Base-by-base conservation (phyloP, 148 eudicot genomes). In the Rheum nobile region DNA sequence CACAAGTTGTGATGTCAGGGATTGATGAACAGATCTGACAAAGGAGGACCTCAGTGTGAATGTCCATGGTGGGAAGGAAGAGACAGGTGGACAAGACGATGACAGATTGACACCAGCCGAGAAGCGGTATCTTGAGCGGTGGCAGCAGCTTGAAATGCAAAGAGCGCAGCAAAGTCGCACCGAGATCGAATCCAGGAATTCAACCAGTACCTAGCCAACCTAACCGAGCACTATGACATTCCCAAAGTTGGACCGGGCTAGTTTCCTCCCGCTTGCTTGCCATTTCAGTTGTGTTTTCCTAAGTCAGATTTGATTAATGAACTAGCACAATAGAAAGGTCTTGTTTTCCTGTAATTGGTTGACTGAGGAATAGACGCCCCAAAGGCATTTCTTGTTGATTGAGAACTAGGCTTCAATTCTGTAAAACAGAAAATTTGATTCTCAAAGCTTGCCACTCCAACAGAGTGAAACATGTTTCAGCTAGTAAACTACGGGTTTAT, bases 191-290 rank as follows among this genome's bases (percentile, higher is more conserved):
- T 94, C 79, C 71, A 88, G 52, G 90, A 88, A 12, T 91, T 91
- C 81, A 94, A 94, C 63, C 88, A 84, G 76, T 89, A 87, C 73
- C 78, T 93, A 11, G 96, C 93, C 8, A 90, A 93, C 73, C 76
- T 93, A 80, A 93, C 90, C 21, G 96, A 90, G 81, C 98, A 90
- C 80, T 87, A 90, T 39, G 98, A 93, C 84, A 93, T 90, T 77
- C 98, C 98, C 6, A 93, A 93, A 83, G 98, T 90, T 63, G 98
- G 98, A 67, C 98, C 97, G 13, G 97, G 98, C 70, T 89, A 75
- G 87, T 34, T 13, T 55, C 28, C 22, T 0, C 17, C 47, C 2
- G 14, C 47, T 35, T 35, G 37, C 12, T 43, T 43, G 47, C 47
- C 47, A 10, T 43, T 43, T 10, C 47, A 43, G 47, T 14, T 43